Percentiles rank a stretch among this genome's conserved stretches.
phyloP scores from a whole-genome alignment of 306 rosid genomes.

The Cicer arietinum region DNA sequence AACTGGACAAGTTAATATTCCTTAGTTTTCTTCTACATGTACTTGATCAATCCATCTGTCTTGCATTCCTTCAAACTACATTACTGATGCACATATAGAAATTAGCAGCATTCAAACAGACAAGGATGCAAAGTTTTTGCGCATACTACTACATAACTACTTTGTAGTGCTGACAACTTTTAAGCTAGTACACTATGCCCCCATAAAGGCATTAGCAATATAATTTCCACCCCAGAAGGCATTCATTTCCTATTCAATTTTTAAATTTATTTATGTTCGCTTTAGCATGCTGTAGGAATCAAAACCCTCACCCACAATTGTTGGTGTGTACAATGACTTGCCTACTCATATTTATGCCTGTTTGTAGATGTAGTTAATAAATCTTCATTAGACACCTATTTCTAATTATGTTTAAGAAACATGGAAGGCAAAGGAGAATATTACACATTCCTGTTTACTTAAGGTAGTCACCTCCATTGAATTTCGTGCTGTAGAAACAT shows the following conservation, averaged over 20 bases:
- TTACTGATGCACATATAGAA: constrained; percentile 10
- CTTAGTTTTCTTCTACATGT: constrained; percentile 33
- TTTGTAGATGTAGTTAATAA: too few species aligned
- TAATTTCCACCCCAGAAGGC: constrained; percentile 5
- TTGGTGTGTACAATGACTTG: constrained; percentile 9
- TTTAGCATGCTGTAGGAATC: constrained; percentile 20
- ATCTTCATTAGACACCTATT: constrained; percentile 19
- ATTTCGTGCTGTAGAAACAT: constrained; percentile 61
- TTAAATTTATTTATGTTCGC: constrained; percentile 11
- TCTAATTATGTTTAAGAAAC: constrained; percentile 34
- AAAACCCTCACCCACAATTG: constrained; percentile 12
- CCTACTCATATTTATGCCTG: constrained; percentile 24
- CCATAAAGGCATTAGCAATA: constrained; percentile 12
- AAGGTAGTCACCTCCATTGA: constrained; percentile 68
- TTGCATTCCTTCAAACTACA: constrained; percentile 32
- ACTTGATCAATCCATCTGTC: neutral
- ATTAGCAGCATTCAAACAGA: constrained; percentile 26
- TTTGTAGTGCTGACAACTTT: constrained; percentile 1
- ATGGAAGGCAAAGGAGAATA: neutral
- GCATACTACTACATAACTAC: constrained; percentile 17
- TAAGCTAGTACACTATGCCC: constrained; percentile 23
- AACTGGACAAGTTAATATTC: constrained; percentile 27
- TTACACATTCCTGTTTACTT: constrained; percentile 29
- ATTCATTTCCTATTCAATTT: constrained; percentile 29
- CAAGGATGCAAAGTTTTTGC: constrained; percentile 19